A percentile compares a stretch with the other conserved stretches of the same genome.
These are phyloP conservation scores for Chaetoceros muelleri DNA, from an alignment of 108 stramenopile genomes.

Conservation along the genomic window DNA sequence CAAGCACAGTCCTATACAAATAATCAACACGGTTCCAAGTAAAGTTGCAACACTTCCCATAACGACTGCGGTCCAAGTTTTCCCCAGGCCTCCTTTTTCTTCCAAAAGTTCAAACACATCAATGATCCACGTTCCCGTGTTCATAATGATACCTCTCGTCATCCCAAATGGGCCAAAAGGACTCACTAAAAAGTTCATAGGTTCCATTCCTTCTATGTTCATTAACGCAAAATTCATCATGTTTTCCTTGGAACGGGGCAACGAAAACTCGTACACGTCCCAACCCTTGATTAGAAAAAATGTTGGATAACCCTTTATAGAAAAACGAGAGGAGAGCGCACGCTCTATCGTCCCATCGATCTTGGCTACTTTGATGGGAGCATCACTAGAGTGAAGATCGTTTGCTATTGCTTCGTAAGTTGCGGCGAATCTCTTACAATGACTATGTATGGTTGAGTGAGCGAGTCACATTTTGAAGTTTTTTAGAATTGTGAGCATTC, in stretches of 20 bases:
- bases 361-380: slow-evolving; percentile 65
- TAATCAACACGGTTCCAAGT: slow-evolving; percentile 18
- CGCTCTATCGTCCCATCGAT: slow-evolving; percentile 61
- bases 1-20: slow-evolving; percentile 20
- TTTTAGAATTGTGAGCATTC: not conserved
- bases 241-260: slow-evolving; percentile 30
- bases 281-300: slow-evolving; percentile 70
- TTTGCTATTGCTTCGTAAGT: slow-evolving; percentile 49
- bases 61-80: slow-evolving; percentile 17
- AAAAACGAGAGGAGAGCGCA: slow-evolving; percentile 52
- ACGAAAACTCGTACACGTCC: slow-evolving; percentile 57
- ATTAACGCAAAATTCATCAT: slow-evolving; percentile 50
- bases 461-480: not conserved
- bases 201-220: slow-evolving; percentile 23
- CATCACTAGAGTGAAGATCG: slow-evolving; percentile 26
- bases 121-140: slow-evolving; percentile 22
- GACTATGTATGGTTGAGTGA: slow-evolving; percentile 5
- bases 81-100: slow-evolving; percentile 19
- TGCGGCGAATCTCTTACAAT: slow-evolving; percentile 51
- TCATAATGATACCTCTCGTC: slow-evolving; percentile 41
- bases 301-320: slow-evolving; percentile 57
- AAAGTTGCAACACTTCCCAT: slow-evolving; percentile 12
- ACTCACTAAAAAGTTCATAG: slow-evolving; percentile 20
- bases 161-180: slow-evolving; percentile 77
- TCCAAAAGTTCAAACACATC: slow-evolving; percentile 37